Conservation (phyloP, 768 basidiomycete species). For the Tulasnella sp. region DNA sequence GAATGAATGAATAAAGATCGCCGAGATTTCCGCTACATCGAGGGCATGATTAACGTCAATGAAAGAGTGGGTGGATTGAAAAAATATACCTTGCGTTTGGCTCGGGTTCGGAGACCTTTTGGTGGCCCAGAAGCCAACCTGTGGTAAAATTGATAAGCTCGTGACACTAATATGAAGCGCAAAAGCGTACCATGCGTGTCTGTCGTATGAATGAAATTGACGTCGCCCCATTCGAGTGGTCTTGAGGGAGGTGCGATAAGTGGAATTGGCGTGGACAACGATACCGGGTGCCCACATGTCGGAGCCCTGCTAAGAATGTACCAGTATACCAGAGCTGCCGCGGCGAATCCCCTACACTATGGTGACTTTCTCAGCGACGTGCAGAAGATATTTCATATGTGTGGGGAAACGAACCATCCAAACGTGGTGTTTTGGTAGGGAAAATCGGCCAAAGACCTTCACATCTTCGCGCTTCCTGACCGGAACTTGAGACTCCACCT, state of each 20-base stretch:
- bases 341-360: neutral
- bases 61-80: neutral
- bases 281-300: neutral
- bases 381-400: neutral
- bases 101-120: constrained; percentile 70
- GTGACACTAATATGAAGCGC: constrained; percentile 19
- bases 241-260: constrained; percentile 54
- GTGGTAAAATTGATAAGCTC: constrained; percentile 22
- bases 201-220: constrained; percentile 86
- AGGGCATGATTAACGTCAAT: neutral
- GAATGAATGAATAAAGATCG: constrained; percentile 85
- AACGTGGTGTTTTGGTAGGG: neutral
- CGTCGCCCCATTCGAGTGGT: constrained; percentile 81
- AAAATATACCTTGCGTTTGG: constrained; percentile 67
- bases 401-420: neutral
- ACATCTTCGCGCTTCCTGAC: neutral
- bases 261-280: neutral
- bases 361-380: neutral
- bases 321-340: neutral
- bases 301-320: neutral
- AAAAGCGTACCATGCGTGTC: constrained; percentile 63
- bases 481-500: neutral
- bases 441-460: neutral
- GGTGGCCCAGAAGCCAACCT: constrained; percentile 82
- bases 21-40: constrained; percentile 61